Evolutionary conservation across 495 filamentous ascomycete species (phyloP), one percentile per base, ranked within the genome.

Genomic region (Penicillium goetzii): DNA sequence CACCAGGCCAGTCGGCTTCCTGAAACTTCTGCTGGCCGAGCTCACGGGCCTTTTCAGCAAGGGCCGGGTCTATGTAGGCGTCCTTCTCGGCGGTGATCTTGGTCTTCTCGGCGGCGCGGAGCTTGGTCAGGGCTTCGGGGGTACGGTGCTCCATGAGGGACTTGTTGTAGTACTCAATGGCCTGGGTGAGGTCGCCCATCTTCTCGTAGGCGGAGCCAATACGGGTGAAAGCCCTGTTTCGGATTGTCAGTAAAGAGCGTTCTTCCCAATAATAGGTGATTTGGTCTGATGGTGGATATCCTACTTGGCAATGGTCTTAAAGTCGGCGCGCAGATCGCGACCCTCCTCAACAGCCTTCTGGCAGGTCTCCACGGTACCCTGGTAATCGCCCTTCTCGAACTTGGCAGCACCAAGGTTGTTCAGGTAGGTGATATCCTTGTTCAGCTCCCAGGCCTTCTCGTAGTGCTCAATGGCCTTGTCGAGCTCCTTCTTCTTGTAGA

Each of bases 401-500:
- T 96, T 86, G 47, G 95, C 95, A 4, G 95, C 96, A 63, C 93
- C 92, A 26, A 93, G 84, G 78, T 99, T 99, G 81, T 96, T 98
- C 64, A 98, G 82, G 76, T 98, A 99, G 15, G 93, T 95, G 71
- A 98, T 93, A 66, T 99, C 95, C 82, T 97, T 93, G 86, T 93
- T 81, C 51, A 94, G 65, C 53, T 93, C 90, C 96, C 96, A 99
- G 2, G 95, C 95, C 74, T 96, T 97, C 70, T 80, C 84, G 80
- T 99, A 99, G 81, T 99, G 93, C 75, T 91, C 87, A 69, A 98
- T 96, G 47, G 95, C 95, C 69, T 88, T 86, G 68, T 97, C 96
- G 61, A 98, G 95, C 70, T 97, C 86, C 68, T 92, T 87, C 86
- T 97, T 97, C 88, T 98, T 99, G 83, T 99, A 99, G 72, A 88